Base-by-base conservation (phyloP, 108 stramenopile genomes). In the Nannochloropsis gaditana region DNA sequence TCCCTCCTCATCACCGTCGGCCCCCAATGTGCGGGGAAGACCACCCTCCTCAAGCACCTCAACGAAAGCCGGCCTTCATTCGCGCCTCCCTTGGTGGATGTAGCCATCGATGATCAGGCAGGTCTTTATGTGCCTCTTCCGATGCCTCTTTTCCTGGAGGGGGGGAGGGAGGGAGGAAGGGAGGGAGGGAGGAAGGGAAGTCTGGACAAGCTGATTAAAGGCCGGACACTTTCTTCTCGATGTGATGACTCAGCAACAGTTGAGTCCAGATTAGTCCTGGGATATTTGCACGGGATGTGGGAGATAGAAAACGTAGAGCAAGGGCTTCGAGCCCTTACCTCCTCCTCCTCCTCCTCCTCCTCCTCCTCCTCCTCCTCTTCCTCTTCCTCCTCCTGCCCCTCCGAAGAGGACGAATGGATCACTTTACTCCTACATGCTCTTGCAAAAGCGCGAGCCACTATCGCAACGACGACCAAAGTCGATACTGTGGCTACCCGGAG, bases 281-380 rank as follows among this genome's bases (percentile, higher is more conserved):
- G 59, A 15, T 73, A 73, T 73, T 15, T 73, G 4, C n/a, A 73
- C 59, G 59, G 59, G 59, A 6, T 15, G 59, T 15, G 15, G 59
- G 6, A n/a, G 2, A n/a, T 3, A n/a, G 59, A 73, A n/a, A n/a
- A 73, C 15, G 59, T n/a, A n/a, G 59, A 73, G 59, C 19, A 73
- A n/a, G 59, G 59, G 19, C n/a, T 73, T 15, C 59, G 59, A 73
- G 59, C 59, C 59, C n/a, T 73, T 2, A 45, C 83, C 44, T 44
- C 43, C 17, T 43, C 83, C 44, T 19, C 43, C n/a, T 45, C 45
- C 83, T 83, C 83, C 83, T 45, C 83, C 45, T 83, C 83, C 83
- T 45, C 8, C 45, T 83, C 45, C 83, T 83, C 45, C 83, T 45
- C 44, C 0, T 83, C 83, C 44, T 83, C 83, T 44, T 83, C 5